A percentile compares a stretch with the other conserved stretches of the same genome.
Conservation (phyloP, 352 stramenopile genomes). For the Globisporangium splendens region DNA sequence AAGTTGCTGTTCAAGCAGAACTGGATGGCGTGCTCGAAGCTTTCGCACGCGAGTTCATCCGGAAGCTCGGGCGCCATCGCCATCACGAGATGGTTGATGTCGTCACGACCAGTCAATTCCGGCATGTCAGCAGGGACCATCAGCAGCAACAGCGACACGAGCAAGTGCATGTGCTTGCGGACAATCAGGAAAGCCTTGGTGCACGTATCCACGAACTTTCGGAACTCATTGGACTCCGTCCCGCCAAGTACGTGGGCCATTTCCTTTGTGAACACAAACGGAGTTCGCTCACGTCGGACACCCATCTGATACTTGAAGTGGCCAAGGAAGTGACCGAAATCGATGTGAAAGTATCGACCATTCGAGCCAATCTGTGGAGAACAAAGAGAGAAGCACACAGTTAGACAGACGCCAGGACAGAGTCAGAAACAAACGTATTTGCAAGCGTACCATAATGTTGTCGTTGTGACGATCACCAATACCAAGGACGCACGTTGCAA, state of each 20-base stretch:
- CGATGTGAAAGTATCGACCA: slow-evolving; percentile 87
- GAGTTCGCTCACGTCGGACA: slow-evolving; percentile 76
- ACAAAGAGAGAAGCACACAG: slow-evolving; percentile 4
- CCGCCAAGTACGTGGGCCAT: slow-evolving; percentile 86
- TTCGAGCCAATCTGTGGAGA: slow-evolving; percentile 53
- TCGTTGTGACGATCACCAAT: slow-evolving; percentile 95
- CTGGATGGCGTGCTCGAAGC: slow-evolving; percentile 76
- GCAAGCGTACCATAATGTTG: slow-evolving; percentile 91
- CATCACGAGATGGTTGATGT: slow-evolving; percentile 86
- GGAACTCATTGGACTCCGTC: slow-evolving; percentile 68
- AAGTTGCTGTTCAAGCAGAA: slow-evolving; percentile 83
- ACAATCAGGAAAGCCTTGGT: slow-evolving; percentile 72
- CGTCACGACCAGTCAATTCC: slow-evolving; percentile 70
- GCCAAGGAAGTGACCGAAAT: slow-evolving; percentile 86
- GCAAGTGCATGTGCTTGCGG: slow-evolving; percentile 84
- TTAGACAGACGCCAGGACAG: not conserved
- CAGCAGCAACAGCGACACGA: slow-evolving; percentile 78
- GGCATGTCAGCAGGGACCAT: slow-evolving; percentile 89
- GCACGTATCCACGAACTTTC: slow-evolving; percentile 67
- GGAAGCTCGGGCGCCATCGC: slow-evolving; percentile 68
- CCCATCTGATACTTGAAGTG: slow-evolving; percentile 90
- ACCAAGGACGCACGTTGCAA: slow-evolving; percentile 92
- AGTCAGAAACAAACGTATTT: not conserved
- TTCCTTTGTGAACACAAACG: slow-evolving; percentile 88
- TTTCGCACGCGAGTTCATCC: slow-evolving; percentile 57